phyloP scores from a whole-genome alignment of 129 eudicot species.

The Calendula officinalis region DNA sequence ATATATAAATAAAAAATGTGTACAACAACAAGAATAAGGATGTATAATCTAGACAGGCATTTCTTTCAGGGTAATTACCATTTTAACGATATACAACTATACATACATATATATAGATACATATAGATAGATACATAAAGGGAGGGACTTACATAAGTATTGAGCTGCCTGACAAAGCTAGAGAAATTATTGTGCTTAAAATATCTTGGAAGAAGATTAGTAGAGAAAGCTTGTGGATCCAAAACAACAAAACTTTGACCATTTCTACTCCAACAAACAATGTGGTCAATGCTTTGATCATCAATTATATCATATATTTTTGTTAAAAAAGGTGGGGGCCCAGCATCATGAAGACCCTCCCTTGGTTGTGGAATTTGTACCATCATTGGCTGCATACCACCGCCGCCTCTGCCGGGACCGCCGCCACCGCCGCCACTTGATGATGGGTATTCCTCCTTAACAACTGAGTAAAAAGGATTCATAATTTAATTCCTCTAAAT shows the following conservation, averaged over 20 bases:
- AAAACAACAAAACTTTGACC: slow-evolving; percentile 89
- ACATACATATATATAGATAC: neutral
- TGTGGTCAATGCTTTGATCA: slow-evolving; percentile 48
- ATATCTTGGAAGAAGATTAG: slow-evolving; percentile 66
- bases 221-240: slow-evolving; percentile 86
- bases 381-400: slow-evolving; percentile 15
- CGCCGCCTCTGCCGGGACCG: neutral
- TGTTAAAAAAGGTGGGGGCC: slow-evolving; percentile 90
- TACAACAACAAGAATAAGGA: too few relatives aligned
- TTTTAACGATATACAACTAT: too few relatives aligned
- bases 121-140: neutral
- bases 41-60: too few relatives aligned
- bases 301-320: slow-evolving; percentile 93
- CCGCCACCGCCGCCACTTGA: neutral
- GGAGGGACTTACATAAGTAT: slow-evolving; percentile 74
- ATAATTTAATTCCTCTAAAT: slow-evolving; percentile 29
- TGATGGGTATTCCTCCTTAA: slow-evolving; percentile 67
- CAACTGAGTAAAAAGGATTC: slow-evolving; percentile 47
- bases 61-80: too few relatives aligned
- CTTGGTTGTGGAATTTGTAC: slow-evolving; percentile 60
- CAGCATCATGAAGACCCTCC: slow-evolving; percentile 84
- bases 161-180: slow-evolving; percentile 95
- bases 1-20: neutral
- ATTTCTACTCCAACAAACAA: slow-evolving; percentile 80
- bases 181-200: slow-evolving; percentile 95